Conservation (phyloP, 331 rosid genomes). For the Dryas integrifolia region DNA sequence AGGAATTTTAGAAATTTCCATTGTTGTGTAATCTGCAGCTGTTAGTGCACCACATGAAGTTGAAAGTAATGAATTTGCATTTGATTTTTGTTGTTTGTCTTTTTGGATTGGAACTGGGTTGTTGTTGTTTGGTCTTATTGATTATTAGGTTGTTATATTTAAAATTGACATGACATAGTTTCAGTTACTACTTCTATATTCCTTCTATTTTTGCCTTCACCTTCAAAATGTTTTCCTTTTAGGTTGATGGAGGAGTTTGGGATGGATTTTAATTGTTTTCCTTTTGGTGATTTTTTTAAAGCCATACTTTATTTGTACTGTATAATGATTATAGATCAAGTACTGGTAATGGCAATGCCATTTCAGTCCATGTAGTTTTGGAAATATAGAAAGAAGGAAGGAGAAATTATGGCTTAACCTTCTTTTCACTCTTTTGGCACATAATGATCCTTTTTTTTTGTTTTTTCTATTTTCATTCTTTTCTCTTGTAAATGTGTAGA, state of each 20-base stretch:
- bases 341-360: not conserved
- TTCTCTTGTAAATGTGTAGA: not conserved
- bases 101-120: conserved; percentile 19
- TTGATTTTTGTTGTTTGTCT: not conserved
- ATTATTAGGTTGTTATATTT: too few relatives aligned
- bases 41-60: not conserved
- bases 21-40: conserved; percentile 10
- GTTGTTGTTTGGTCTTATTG: not conserved
- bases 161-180: not conserved
- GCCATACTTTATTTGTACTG: not conserved
- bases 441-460: conserved; percentile 1
- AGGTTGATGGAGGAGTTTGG: not conserved
- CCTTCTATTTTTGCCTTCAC: not conserved
- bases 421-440: not conserved
- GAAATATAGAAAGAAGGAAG: conserved; percentile 5
- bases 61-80: not conserved
- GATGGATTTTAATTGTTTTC: not conserved
- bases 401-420: conserved; percentile 5
- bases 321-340: not conserved
- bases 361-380: conserved; percentile 3
- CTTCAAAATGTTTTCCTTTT: not conserved
- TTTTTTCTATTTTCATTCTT: not conserved
- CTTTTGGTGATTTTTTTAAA: not conserved
- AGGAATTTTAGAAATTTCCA: not conserved
- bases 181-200: not conserved